Conservation (phyloP, 495 filamentous ascomycete genomes). For the Hypoxylon lenormandii region DNA sequence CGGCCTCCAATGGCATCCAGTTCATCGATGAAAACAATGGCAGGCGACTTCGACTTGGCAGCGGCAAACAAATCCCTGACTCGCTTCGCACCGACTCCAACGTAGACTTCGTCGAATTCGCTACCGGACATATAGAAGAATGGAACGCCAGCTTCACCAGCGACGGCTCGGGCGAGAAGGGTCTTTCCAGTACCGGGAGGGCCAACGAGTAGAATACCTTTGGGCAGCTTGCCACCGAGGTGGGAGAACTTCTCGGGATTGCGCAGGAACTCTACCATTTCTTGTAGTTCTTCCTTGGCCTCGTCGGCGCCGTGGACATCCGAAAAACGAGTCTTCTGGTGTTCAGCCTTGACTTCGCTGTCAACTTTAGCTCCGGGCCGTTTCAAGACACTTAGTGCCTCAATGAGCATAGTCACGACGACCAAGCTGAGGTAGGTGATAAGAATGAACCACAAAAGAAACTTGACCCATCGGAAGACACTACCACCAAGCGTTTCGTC, state of each 20-base stretch:
- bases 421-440: constrained; percentile 79
- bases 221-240: constrained; percentile 94
- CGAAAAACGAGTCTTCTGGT: constrained; percentile 88
- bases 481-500: constrained; percentile 83
- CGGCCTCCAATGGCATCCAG: constrained; percentile 95
- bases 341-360: constrained; percentile 87
- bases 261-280: constrained; percentile 94
- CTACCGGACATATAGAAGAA: constrained; percentile 99
- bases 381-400: constrained; percentile 79
- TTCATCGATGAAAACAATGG: constrained; percentile 99
- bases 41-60: constrained; percentile 87
- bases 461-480: constrained; percentile 91
- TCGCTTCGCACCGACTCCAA: constrained; percentile 96
- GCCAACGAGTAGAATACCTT: constrained; percentile 93
- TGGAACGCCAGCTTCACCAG: constrained; percentile 95
- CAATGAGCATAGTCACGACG: constrained; percentile 80
- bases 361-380: constrained; percentile 75
- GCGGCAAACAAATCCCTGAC: constrained; percentile 93
- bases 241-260: constrained; percentile 90
- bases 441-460: constrained; percentile 79
- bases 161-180: constrained; percentile 93
- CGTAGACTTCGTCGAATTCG: constrained; percentile 98
- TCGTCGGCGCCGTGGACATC: constrained; percentile 98
- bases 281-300: constrained; percentile 96
- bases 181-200: constrained; percentile 98